Evolutionary conservation across 768 basidiomycete species (phyloP).

Genomic region (Termitomyces sp.): DNA sequence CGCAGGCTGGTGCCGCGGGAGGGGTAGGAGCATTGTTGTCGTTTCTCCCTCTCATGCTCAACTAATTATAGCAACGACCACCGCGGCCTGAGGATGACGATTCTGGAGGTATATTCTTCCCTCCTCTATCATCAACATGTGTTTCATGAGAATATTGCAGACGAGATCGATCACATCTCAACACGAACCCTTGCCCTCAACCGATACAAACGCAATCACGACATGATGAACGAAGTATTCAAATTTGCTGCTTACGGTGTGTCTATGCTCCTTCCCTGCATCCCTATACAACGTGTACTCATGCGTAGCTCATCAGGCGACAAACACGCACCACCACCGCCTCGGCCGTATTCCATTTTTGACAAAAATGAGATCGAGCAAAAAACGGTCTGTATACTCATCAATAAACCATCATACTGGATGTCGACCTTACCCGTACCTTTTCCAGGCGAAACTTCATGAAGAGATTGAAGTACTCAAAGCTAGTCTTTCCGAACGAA

Average conservation of each 20-base stretch:
- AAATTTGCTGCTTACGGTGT: constrained; percentile 62
- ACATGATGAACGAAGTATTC: constrained; percentile 82
- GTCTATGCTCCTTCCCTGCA: constrained; percentile 2
- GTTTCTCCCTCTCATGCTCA: not conserved
- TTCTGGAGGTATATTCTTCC: constrained; percentile 45
- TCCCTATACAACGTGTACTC: not conserved
- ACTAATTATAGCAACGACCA: constrained; percentile 23
- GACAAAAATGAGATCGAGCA: constrained; percentile 49
- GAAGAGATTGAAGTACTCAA: constrained; percentile 54
- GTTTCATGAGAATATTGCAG: constrained; percentile 20
- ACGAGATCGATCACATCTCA: constrained; percentile 68
- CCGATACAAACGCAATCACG: constrained; percentile 76
- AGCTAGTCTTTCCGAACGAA: constrained; percentile 40
- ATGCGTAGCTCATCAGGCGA: constrained; percentile 29
- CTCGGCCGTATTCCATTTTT: constrained; percentile 56
- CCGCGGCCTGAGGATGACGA: constrained; percentile 51
- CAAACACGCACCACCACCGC: constrained; percentile 31
- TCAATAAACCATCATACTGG: not conserved
- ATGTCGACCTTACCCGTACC: not conserved
- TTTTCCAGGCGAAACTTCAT: constrained; percentile 45
- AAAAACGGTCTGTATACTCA: constrained; percentile 40
- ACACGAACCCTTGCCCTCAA: constrained; percentile 65
- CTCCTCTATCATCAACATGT: no score
- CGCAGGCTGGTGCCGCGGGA: constrained; percentile 34
- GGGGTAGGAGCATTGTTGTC: constrained; percentile 15